Base-by-base conservation (phyloP, 305 asterid species). In the Nicotiana rustica region DNA sequence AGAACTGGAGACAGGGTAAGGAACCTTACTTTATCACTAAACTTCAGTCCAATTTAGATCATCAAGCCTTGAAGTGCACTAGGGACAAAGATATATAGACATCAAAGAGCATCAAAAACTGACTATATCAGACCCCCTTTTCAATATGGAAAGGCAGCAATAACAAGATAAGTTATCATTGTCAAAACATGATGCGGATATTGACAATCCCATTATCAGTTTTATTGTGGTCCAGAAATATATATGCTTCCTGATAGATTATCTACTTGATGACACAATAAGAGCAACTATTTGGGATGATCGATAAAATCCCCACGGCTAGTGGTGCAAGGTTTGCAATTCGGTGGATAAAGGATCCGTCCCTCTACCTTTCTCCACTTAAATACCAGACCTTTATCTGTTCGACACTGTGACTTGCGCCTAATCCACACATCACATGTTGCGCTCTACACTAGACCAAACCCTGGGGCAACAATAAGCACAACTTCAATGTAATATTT, bases 101-200 rank as follows among this genome's bases (percentile, higher is more conserved):
- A 69, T 69, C 77, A 69, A n/a, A 38, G 67, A 61, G 35, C 77
- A 38, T 18, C 33, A 69, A 69, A 69, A 69, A 52, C 35, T 38
- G 10, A 6, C 55, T 38, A 69, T 38, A 41, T 1, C 10, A 38
- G n/a, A 38, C 5, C 35, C 77, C 59, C 77, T 5, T 19, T 10
- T 5, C 77, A 41, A 5, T 41, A 18, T 25, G 59, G 29, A 69
- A n/a, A 15, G 9, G 4, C n/a, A 0, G 35, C 21, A 56, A 18
- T 41, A 41, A 41, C 18, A 41, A 69, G 6, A 5, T 47, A 19
- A 69, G 57, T 38, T 69, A 18, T 17, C 57, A 41, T 17, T 69
- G 35, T 41, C 5, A 31, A 18, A 41, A 69, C 9, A 66, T 69
- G 59, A 69, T 41, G 35, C 59, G 6, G 59, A 69, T 69, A 69